Evolutionary conservation across 2,329 filamentous ascomycete species (phyloP).

Genomic region (Aspergillus brunneoviolaceus): DNA sequence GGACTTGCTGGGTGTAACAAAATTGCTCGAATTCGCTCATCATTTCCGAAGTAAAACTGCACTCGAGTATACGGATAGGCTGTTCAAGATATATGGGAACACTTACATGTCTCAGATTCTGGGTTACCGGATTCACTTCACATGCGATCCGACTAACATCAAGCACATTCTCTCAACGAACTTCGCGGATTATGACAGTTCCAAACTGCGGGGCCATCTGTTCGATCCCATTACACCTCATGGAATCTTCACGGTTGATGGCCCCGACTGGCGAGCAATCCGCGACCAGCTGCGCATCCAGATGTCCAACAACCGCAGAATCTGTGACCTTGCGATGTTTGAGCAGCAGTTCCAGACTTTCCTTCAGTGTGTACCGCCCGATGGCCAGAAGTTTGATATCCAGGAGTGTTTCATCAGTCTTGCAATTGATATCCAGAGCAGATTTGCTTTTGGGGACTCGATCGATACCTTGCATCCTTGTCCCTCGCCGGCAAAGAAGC

Average conservation of each 20-base stretch:
- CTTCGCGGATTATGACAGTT: slow-evolving; percentile 15
- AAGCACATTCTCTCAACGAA: slow-evolving; percentile 11
- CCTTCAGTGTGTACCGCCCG: slow-evolving; percentile 1
- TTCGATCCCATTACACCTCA: slow-evolving; percentile 15
- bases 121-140: slow-evolving; percentile 12
- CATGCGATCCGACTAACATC: slow-evolving; percentile 10
- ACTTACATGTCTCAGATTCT: slow-evolving; percentile 14
- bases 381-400: slow-evolving; percentile 4
- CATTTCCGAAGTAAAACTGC: slow-evolving; percentile 3
- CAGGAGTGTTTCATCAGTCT: slow-evolving; percentile 1
- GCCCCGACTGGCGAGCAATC: slow-evolving; percentile 10
- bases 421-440: slow-evolving; percentile 9
- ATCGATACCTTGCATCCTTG: background rate
- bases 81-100: slow-evolving; percentile 11
- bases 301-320: slow-evolving; percentile 4
- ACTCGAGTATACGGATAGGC: slow-evolving; percentile 3
- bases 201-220: slow-evolving; percentile 9
- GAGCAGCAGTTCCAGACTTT: slow-evolving; percentile 11
- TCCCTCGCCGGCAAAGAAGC: slow-evolving; percentile 5
- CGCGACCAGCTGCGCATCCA: slow-evolving; percentile 2
- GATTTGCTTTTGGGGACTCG: slow-evolving; percentile 6
- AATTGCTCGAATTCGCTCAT: background rate
- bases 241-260: slow-evolving; percentile 17
- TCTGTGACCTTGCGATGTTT: slow-evolving; percentile 3
- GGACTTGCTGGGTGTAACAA: slow-evolving; percentile 4